phyloP scores from a whole-genome alignment of 2,329 filamentous ascomycete species.

The Alternaria arbusti region DNA sequence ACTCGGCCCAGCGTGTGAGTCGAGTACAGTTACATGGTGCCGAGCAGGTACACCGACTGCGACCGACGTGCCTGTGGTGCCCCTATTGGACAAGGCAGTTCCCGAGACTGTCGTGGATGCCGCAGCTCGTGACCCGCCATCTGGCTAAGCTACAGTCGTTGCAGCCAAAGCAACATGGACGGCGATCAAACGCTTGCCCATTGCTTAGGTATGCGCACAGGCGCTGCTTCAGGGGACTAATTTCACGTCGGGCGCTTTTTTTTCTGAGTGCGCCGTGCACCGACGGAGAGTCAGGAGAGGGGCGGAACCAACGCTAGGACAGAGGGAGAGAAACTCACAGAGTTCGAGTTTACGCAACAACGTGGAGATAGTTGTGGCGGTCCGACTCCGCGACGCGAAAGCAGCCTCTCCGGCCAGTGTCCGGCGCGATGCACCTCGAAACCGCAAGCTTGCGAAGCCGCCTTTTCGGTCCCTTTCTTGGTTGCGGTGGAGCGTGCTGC shows the following conservation, averaged over 20 bases:
- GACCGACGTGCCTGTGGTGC: slow-evolving; percentile 4
- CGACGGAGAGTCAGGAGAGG: slow-evolving; percentile 25
- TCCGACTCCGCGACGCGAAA: slow-evolving; percentile 24
- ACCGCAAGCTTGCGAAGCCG: slow-evolving; percentile 8
- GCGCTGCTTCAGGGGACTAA: slow-evolving; percentile 41
- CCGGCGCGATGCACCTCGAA: slow-evolving; percentile 19
- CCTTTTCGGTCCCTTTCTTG: slow-evolving; percentile 22
- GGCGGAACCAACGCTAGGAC: slow-evolving; percentile 29
- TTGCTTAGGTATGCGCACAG: slow-evolving; percentile 40
- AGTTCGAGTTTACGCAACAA: slow-evolving; percentile 28
- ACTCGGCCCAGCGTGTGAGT: slow-evolving; percentile 1
- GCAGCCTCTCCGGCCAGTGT: slow-evolving; percentile 20
- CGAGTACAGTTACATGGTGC: slow-evolving; percentile 21
- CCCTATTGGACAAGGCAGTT: slow-evolving; percentile 25
- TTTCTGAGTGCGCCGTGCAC: slow-evolving; percentile 22
- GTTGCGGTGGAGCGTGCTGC: neutral
- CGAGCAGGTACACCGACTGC: slow-evolving; percentile 36
- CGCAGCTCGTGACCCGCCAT: slow-evolving; percentile 31
- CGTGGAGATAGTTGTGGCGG: slow-evolving; percentile 31
- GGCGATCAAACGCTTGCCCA: slow-evolving; percentile 50
- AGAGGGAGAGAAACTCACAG: slow-evolving; percentile 10
- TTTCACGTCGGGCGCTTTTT: slow-evolving; percentile 25
- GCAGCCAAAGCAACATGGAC: slow-evolving; percentile 38
- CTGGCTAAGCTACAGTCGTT: slow-evolving; percentile 31
- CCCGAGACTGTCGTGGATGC: slow-evolving; percentile 29